Percentiles rank a stretch among this genome's conserved stretches.
These are phyloP conservation scores for Solanum chilense DNA, from an alignment of 257 asterid genomes.

Conservation along the genomic window DNA sequence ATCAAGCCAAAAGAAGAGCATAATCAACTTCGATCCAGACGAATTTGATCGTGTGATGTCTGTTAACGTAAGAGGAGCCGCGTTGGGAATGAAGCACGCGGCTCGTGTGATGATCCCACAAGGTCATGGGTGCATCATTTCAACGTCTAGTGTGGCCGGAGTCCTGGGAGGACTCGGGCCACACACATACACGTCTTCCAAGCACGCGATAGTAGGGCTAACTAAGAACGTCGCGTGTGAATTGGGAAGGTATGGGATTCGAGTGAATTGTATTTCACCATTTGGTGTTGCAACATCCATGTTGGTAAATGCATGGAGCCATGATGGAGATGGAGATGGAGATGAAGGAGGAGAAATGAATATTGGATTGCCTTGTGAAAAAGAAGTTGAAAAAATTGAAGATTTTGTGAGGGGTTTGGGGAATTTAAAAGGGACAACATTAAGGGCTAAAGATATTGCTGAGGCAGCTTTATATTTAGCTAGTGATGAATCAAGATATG, in stretches of 20 bases:
- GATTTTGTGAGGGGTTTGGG: conserved; percentile 55
- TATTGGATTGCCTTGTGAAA: not conserved
- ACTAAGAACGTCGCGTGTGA: conserved; percentile 77
- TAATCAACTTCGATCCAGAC: conserved; percentile 46
- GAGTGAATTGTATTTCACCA: conserved; percentile 82
- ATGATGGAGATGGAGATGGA: not conserved
- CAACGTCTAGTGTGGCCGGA: conserved; percentile 67
- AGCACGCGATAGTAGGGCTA: conserved; percentile 74
- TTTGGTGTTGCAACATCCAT: conserved; percentile 88
- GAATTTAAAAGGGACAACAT: conserved; percentile 25
- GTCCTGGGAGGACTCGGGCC: conserved; percentile 79
- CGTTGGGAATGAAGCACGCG: conserved; percentile 77
- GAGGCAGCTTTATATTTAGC: conserved; percentile 55
- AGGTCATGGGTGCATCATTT: conserved; percentile 46
- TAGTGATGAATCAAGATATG: conserved; percentile 48
- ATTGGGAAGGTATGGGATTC: conserved; percentile 56
- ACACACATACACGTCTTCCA: conserved; percentile 77
- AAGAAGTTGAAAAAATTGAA: conserved; percentile 58
- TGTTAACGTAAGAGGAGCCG: conserved; percentile 64
- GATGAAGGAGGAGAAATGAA: not conserved
- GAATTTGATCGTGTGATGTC: conserved; percentile 59
- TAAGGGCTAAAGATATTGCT: conserved; percentile 35
- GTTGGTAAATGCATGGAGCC: conserved; percentile 66
- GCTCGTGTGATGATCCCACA: conserved; percentile 60
- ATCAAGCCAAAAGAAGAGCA: conserved; percentile 49